A percentile compares a stretch with the other conserved stretches of the same genome.
Evolutionary conservation across 2,329 filamentous ascomycete species (phyloP).

Genomic region (Penicillium sclerotigenum): DNA sequence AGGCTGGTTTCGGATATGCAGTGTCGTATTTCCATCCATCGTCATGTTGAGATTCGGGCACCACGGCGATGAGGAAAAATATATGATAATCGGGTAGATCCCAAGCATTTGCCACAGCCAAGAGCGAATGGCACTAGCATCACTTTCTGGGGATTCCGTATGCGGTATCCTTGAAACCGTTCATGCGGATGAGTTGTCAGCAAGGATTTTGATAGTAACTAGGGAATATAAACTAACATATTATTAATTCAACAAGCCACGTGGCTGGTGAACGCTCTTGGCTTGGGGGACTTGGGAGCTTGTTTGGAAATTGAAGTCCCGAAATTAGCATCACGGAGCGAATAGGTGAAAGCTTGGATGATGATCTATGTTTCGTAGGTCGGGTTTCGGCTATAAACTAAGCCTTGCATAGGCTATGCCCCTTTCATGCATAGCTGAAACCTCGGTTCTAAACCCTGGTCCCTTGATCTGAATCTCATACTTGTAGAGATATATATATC

Average conservation of each 20-base stretch:
- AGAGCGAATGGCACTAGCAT: constrained; percentile 56
- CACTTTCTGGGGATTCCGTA: constrained; percentile 62
- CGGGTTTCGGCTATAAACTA: neutral
- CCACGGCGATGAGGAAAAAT: constrained; percentile 48
- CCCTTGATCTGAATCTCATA: neutral
- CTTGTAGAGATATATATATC: neutral
- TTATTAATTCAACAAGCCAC: too few relatives aligned
- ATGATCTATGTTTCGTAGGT: neutral
- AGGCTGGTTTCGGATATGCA: constrained; percentile 50
- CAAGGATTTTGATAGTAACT: too few relatives aligned
- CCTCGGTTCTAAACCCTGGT: neutral
- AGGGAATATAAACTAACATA: too few relatives aligned
- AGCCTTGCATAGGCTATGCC: neutral
- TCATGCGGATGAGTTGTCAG: neutral
- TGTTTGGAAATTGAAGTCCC: neutral
- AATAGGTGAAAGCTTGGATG: neutral
- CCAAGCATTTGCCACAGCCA: constrained; percentile 54
- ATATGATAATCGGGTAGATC: constrained; percentile 49
- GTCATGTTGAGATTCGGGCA: constrained; percentile 41
- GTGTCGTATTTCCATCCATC: constrained; percentile 25
- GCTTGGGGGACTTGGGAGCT: neutral
- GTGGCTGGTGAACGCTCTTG: too few relatives aligned
- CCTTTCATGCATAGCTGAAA: neutral
- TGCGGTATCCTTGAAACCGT: constrained; percentile 52
- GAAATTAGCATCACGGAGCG: neutral